These are phyloP conservation scores for Luvunga scandens DNA, from an alignment of 345 rosid genomes.

Conservation along the genomic window DNA sequence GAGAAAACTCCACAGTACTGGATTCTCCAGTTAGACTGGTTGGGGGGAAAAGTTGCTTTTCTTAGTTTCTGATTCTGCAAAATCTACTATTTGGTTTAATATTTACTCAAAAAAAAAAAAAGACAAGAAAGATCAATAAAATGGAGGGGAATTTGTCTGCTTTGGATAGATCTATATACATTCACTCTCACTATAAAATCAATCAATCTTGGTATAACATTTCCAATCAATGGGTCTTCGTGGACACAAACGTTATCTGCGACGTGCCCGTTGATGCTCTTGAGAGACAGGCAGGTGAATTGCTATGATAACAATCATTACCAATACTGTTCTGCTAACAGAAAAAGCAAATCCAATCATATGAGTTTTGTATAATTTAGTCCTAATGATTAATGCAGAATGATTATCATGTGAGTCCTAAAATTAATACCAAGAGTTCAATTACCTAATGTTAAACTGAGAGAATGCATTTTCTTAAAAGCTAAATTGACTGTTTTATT, in stretches of 20 bases:
- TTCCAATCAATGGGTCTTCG: too few relatives aligned
- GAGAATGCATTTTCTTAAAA: background rate
- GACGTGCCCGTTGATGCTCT: background rate
- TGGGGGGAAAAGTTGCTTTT: too few relatives aligned
- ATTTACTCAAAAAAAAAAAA: too few relatives aligned
- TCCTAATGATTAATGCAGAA: slow-evolving; percentile 8
- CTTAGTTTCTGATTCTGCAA: background rate
- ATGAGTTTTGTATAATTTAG: background rate
- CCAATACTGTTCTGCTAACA: background rate
- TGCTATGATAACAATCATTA: slow-evolving; percentile 19
- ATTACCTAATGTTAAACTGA: background rate
- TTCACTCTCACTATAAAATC: background rate
- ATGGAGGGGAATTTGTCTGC: background rate
- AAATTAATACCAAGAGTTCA: background rate
- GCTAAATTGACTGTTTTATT: background rate
- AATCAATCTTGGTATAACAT: background rate
- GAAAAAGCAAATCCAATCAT: background rate
- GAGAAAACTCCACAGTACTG: background rate
- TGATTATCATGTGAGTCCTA: slow-evolving; percentile 14
- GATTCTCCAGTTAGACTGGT: background rate
- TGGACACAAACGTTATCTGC: background rate
- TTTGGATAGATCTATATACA: background rate
- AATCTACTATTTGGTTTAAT: background rate
- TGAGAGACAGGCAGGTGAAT: slow-evolving; percentile 4
- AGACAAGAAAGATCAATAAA: too few relatives aligned